phyloP scores from a whole-genome alignment of 2,329 filamentous ascomycete species.

The Alternaria brassicicola region DNA sequence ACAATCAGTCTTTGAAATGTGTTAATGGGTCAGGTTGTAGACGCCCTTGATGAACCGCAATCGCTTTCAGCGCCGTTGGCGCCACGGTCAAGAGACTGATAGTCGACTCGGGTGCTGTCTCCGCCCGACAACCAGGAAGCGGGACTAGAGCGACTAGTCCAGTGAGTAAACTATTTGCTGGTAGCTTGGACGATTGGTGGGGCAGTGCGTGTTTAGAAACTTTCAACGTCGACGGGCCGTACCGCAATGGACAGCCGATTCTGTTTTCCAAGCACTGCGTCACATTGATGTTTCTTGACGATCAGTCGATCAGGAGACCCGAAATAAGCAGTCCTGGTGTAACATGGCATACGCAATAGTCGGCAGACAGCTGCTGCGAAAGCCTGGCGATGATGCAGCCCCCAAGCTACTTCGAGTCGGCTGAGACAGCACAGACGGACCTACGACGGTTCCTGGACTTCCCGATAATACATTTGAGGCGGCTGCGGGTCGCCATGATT shows the following conservation, averaged over 20 bases:
- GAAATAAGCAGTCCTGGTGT: constrained; percentile 36
- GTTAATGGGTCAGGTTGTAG: background rate
- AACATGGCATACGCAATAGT: constrained; percentile 32
- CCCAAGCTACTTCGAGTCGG: constrained; percentile 26
- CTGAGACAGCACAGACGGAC: constrained; percentile 41
- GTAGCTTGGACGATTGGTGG: background rate
- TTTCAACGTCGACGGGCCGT: constrained; percentile 31
- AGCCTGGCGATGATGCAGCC: constrained; percentile 25
- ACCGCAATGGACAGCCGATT: constrained; percentile 38
- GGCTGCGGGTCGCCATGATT: constrained; percentile 46
- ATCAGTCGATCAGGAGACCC: constrained; percentile 32
- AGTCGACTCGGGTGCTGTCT: constrained; percentile 13
- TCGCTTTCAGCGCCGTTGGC: background rate
- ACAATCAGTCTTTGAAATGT: background rate
- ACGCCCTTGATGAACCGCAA: background rate
- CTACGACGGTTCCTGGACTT: constrained; percentile 33
- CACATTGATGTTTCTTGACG: constrained; percentile 29
- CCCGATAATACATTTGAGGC: constrained; percentile 37
- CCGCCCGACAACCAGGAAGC: constrained; percentile 15
- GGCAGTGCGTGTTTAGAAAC: background rate
- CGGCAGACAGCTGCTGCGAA: constrained; percentile 22
- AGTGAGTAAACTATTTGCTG: background rate
- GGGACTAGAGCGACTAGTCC: constrained; percentile 9
- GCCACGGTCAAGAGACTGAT: background rate
- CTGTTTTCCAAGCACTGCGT: constrained; percentile 31